These are phyloP conservation scores for Trichoderma citrinoviride DNA, from an alignment of 2,329 filamentous ascomycete genomes.

Conservation along the genomic window DNA sequence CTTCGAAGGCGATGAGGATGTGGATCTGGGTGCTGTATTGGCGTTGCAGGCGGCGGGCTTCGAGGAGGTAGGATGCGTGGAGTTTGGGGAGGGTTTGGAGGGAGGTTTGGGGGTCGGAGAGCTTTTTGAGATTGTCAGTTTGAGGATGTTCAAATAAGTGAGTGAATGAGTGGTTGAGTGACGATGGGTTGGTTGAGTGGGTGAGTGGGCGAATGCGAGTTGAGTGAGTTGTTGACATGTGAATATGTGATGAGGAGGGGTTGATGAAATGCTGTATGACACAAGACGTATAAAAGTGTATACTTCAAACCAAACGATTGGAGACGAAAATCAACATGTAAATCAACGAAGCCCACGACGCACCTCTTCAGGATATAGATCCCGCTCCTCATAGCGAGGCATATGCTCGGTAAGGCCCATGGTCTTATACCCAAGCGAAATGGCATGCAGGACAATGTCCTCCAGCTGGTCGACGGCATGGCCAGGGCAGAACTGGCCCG, in stretches of 20 bases:
- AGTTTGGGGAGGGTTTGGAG: constrained; percentile 51
- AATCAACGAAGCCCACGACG: constrained; percentile 8
- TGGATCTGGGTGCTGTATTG: constrained; percentile 70
- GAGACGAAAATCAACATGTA: not conserved
- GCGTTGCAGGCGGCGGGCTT: constrained; percentile 69
- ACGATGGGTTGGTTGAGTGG: not conserved
- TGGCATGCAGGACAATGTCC: constrained; percentile 75
- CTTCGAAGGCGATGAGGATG: constrained; percentile 86
- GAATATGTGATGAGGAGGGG: constrained; percentile 4
- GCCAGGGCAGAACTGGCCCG: constrained; percentile 90
- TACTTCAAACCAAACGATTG: not conserved
- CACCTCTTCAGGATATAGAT: constrained; percentile 92
- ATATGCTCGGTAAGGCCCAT: constrained; percentile 95
- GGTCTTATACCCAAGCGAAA: constrained; percentile 72
- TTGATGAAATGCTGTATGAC: constrained; percentile 20
- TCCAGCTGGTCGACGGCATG: constrained; percentile 86
- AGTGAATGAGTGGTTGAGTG: not conserved
- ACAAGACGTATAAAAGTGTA: not conserved
- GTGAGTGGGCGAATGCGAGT: not conserved
- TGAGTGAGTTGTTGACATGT: not conserved
- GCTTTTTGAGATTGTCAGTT: constrained; percentile 30
- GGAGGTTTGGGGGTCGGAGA: constrained; percentile 42
- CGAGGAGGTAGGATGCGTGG: constrained; percentile 70
- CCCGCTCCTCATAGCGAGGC: constrained; percentile 68
- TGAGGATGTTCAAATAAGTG: not conserved